Base-by-base conservation (phyloP, 1,139 yeast genomes). In the Yamadazyma atmosphaerica region DNA sequence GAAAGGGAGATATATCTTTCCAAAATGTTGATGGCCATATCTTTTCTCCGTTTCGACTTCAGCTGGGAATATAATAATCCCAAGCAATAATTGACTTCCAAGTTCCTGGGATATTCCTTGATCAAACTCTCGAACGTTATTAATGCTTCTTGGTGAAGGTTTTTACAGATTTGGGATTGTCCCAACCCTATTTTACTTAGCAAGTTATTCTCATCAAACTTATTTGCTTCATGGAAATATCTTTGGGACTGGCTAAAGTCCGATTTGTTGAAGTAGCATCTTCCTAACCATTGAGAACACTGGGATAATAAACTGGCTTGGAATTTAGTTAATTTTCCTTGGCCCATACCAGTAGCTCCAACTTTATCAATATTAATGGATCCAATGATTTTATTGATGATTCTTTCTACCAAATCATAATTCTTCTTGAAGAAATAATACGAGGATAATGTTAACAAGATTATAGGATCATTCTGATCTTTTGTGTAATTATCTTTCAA, bases 121-220 rank as follows among this genome's bases (percentile, higher is more conserved):
- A 83, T 74, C 37, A 88, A 71, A 33, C 79, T 79, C 56, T 92
- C 98, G 55, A 86, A 85, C 0, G 96, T 83, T 47, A 90, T 73
- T 44, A 84, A 79, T 10, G 98, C 94, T 55, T 90, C 98, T 50
- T 88, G 90, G 12, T 77, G 61, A 35, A 86, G 81, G 25, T 84
- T 80, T 56, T 89, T 81, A 42, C 81, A 74, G 44, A 83, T 75
- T 55, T 88, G 92, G 3, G 96, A 79, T 58, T 88, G 94, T 0
- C 95, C 97, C 45, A 86, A 74, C 21, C 96, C 98, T 40, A 90
- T 68, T 50, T 81, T 79, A 1, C 97, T 83, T 25, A 86, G 69
- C 10, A 83, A 56, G 49, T 84, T 83, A 35, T 65, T 66, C 33
- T 81, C 86, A 52, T 83, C 79, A 34, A 71, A 63, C 49, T 78